Evolutionary conservation across 202 grass and related monocot genomes (phyloP).

Genomic region (Eragrostis tef): DNA sequence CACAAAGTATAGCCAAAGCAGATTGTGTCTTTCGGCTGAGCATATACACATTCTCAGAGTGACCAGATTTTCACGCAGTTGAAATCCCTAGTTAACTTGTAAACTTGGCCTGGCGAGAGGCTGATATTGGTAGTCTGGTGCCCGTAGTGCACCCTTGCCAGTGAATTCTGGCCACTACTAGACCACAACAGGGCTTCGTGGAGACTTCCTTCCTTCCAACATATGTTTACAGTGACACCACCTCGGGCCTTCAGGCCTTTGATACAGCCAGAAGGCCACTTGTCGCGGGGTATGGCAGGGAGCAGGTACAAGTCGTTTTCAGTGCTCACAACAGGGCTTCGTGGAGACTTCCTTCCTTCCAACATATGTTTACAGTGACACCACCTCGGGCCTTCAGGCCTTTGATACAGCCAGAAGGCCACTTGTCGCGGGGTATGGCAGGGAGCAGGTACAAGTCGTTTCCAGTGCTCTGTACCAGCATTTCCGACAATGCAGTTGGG

Average conservation of each 20-base stretch:
- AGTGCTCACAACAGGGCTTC: conserved; percentile 82
- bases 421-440: conserved; percentile 69
- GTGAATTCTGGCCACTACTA: conserved; percentile 44
- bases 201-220: conserved; percentile 78
- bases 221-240: conserved; percentile 66
- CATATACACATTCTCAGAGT: conserved; percentile 35
- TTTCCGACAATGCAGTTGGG: conserved; percentile 78
- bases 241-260: conserved; percentile 85
- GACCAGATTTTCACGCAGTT: conserved; percentile 67
- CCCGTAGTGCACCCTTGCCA: conserved; percentile 56
- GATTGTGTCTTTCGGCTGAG: neutral
- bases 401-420: conserved; percentile 74
- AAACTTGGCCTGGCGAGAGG: conserved; percentile 51
- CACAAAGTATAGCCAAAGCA: neutral
- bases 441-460: conserved; percentile 76
- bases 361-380: conserved; percentile 72
- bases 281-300: conserved; percentile 68
- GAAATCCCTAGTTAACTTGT: conserved; percentile 61
- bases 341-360: conserved; percentile 76
- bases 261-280: conserved; percentile 76
- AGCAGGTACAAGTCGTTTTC: conserved; percentile 73
- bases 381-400: conserved; percentile 80
- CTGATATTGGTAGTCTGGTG: conserved; percentile 25
- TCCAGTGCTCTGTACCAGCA: conserved; percentile 77
- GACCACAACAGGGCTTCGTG: conserved; percentile 78